These are phyloP conservation scores for Rhizophora apiculata DNA, from an alignment of 345 rosid species.

Conservation along the genomic window DNA sequence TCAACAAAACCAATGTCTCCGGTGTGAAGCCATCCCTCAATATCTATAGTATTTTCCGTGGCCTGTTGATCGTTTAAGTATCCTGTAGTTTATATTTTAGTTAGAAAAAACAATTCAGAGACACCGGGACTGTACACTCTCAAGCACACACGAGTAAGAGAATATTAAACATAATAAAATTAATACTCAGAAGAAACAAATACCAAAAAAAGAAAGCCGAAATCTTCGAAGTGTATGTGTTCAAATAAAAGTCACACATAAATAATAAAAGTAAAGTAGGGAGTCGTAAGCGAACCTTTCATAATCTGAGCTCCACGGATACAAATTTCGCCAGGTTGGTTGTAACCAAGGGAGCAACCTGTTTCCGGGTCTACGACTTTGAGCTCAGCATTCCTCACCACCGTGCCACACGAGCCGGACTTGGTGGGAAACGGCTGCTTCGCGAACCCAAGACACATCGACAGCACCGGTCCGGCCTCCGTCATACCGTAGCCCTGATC, in stretches of 20 bases:
- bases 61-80: constrained; percentile 69
- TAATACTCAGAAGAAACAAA: background rate
- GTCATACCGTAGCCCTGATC: constrained; percentile 96
- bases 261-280: too few relatives aligned
- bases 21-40: constrained; percentile 89
- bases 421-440: constrained; percentile 81
- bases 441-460: constrained; percentile 85
- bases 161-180: too few relatives aligned
- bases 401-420: constrained; percentile 92
- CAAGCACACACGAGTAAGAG: too few relatives aligned
- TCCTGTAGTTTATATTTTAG: constrained; percentile 30
- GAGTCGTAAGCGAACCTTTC: constrained; percentile 49
- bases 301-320: constrained; percentile 86
- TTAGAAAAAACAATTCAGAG: too few relatives aligned
- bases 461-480: constrained; percentile 91
- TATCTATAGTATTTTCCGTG: constrained; percentile 63
- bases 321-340: constrained; percentile 91
- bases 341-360: constrained; percentile 56
- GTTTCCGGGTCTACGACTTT: constrained; percentile 81
- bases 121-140: too few relatives aligned
- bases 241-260: too few relatives aligned
- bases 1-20: constrained; percentile 90
- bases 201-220: too few relatives aligned
- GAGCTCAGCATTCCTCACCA: constrained; percentile 84
- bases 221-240: too few relatives aligned